Conservation (phyloP, 192 early-diverging fungal genomes). For the Coemansia sp. region DNA sequence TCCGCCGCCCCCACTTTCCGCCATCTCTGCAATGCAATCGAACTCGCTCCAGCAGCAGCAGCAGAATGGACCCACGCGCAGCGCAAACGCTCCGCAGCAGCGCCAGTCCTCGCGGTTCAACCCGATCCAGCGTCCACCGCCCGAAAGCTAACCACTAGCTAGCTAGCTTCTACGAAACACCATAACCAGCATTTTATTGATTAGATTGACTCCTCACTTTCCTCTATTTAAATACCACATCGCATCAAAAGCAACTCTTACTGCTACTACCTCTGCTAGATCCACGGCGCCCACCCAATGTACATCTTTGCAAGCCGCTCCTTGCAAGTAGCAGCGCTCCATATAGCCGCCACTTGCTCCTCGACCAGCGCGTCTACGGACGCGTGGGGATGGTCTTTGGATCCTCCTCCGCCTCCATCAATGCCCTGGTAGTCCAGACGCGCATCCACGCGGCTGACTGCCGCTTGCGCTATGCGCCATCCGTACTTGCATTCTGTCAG, state of each 20-base stretch:
- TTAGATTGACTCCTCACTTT: no score
- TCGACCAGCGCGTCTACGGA: slow-evolving; percentile 8
- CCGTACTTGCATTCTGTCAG: slow-evolving; percentile 27
- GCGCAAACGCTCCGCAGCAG: slow-evolving; percentile 1
- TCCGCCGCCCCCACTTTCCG: slow-evolving; percentile 14
- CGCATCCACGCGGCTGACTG: slow-evolving; percentile 29
- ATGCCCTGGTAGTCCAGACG: slow-evolving; percentile 25
- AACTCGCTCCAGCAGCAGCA: slow-evolving; percentile 4
- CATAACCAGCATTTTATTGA: no score
- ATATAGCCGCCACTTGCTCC: slow-evolving; percentile 22
- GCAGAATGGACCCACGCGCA: slow-evolving; percentile 19
- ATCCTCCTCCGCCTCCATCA: background rate
- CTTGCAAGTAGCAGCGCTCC: slow-evolving; percentile 27
- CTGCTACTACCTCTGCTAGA: slow-evolving; percentile 22
- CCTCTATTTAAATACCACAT: no score
- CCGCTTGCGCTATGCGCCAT: slow-evolving; percentile 38
- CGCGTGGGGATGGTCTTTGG: background rate
- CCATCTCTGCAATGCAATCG: slow-evolving; percentile 4
- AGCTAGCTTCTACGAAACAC: no score
- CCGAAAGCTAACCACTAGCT: no score
- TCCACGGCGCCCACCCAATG: slow-evolving; percentile 45
- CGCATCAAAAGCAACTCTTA: no score
- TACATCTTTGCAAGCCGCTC: slow-evolving; percentile 31
- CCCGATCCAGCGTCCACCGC: slow-evolving; percentile 29
- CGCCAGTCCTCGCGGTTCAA: slow-evolving; percentile 39